Conservation (phyloP, 2,329 filamentous ascomycete species). For the Rutstroemia sp. region DNA sequence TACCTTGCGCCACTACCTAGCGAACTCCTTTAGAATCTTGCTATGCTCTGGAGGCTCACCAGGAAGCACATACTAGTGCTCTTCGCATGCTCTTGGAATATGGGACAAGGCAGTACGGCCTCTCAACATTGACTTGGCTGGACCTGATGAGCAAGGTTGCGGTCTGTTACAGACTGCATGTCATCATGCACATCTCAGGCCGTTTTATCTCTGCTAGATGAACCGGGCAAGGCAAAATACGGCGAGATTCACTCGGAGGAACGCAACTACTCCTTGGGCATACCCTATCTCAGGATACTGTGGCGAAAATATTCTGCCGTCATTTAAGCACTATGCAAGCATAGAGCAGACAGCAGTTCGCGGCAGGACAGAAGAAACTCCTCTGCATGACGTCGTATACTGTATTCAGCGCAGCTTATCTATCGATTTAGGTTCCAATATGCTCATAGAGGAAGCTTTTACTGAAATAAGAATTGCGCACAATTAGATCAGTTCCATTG, state of each 20-base stretch:
- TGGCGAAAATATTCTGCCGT: no score
- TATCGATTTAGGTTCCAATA: conserved; percentile 10
- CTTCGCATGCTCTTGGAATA: not conserved
- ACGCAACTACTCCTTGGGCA: conserved; percentile 13
- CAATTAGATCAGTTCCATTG: no score
- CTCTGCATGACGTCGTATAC: conserved; percentile 9
- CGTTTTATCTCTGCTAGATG: not conserved
- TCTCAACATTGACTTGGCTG: no score
- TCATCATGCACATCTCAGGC: not conserved
- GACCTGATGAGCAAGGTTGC: not conserved
- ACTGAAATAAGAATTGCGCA: no score
- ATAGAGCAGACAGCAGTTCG: conserved; percentile 16
- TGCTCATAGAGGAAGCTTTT: no score
- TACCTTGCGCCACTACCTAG: no score
- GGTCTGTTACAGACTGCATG: not conserved
- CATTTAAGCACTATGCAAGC: conserved; percentile 12
- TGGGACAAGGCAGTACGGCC: not conserved
- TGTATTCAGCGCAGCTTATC: not conserved
- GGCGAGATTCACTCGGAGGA: conserved; percentile 2
- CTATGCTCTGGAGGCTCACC: no score
- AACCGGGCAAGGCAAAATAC: not conserved
- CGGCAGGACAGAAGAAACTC: conserved; percentile 15
- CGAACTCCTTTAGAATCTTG: no score
- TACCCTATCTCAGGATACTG: conserved; percentile 2
- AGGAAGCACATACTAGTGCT: not conserved